These are phyloP conservation scores for Ophiorrhiza pumila DNA, from an alignment of 257 asterid species.

Conservation along the genomic window DNA sequence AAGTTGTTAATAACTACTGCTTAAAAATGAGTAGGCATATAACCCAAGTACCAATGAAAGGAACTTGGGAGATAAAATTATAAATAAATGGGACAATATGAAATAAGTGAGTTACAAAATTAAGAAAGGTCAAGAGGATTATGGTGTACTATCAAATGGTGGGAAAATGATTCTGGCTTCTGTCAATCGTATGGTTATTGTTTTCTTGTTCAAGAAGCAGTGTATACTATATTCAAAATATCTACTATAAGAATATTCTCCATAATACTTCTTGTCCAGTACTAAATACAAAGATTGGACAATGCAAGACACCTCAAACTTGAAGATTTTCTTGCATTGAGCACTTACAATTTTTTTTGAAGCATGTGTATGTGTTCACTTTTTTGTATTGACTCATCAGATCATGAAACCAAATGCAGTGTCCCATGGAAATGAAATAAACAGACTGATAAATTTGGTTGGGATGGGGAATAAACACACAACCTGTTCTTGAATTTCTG, in stretches of 20 bases:
- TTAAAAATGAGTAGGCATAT: conserved; percentile 8
- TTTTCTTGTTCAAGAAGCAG: not conserved
- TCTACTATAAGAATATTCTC: too few species aligned
- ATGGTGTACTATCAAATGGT: not conserved
- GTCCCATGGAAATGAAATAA: not conserved
- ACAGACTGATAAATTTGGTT: not conserved
- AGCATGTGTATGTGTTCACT: not conserved
- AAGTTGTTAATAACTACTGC: conserved; percentile 30
- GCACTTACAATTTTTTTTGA: not conserved
- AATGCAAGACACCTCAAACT: too few species aligned
- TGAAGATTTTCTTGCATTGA: not conserved
- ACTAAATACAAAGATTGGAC: too few species aligned
- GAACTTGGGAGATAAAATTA: not conserved
- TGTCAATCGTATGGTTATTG: not conserved
- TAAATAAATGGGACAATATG: not conserved
- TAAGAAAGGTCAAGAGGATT: not conserved
- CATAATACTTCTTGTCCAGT: too few species aligned
- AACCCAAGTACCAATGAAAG: not conserved
- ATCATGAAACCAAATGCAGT: not conserved
- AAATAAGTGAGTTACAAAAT: not conserved
- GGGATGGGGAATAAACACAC: conserved; percentile 7
- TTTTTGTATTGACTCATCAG: not conserved
- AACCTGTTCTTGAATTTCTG: conserved; percentile 89
- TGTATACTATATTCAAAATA: not conserved
- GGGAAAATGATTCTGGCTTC: not conserved